phyloP scores from a whole-genome alignment of 1,139 yeast species.

The Yamadazyma pseudoaaseri region DNA sequence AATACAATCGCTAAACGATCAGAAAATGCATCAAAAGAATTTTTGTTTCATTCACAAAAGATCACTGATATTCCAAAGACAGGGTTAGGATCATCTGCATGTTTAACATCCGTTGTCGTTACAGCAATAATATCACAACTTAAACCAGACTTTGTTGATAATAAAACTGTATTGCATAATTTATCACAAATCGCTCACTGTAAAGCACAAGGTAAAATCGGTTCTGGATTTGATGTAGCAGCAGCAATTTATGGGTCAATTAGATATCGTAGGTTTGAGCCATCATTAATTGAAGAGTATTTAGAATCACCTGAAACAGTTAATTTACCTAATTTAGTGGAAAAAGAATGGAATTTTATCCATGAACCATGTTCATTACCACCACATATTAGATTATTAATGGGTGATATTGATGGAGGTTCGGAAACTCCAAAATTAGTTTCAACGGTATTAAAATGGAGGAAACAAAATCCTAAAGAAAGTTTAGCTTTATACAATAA shows the following conservation, averaged over 20 bases:
- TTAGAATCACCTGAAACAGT: constrained; percentile 20
- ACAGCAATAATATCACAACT: constrained; percentile 62
- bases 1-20: constrained; percentile 34
- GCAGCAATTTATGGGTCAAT: constrained; percentile 93
- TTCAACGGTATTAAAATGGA: constrained; percentile 73
- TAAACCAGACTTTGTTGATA: constrained; percentile 17
- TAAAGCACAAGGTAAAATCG: constrained; percentile 89
- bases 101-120: constrained; percentile 78
- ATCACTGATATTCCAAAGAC: constrained; percentile 85
- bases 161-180: constrained; percentile 59
- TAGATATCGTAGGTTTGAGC: constrained; percentile 70
- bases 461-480: constrained; percentile 46
- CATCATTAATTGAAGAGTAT: constrained; percentile 46
- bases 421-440: constrained; percentile 94
- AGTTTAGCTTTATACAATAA: constrained; percentile 52
- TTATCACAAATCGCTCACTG: constrained; percentile 89
- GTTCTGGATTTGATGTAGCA: constrained; percentile 96
- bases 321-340: constrained; percentile 37
- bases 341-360: constrained; percentile 58
- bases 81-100: constrained; percentile 95
- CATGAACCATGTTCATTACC: constrained; percentile 64
- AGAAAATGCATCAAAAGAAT: constrained; percentile 36
- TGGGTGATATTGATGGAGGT: constrained; percentile 95
- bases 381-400: constrained; percentile 59
- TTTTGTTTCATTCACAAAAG: constrained; percentile 57